A percentile compares a stretch with the other conserved stretches of the same genome.
Evolutionary conservation across 2,329 filamentous ascomycete species (phyloP).

Genomic region (Orbilia javanica): DNA sequence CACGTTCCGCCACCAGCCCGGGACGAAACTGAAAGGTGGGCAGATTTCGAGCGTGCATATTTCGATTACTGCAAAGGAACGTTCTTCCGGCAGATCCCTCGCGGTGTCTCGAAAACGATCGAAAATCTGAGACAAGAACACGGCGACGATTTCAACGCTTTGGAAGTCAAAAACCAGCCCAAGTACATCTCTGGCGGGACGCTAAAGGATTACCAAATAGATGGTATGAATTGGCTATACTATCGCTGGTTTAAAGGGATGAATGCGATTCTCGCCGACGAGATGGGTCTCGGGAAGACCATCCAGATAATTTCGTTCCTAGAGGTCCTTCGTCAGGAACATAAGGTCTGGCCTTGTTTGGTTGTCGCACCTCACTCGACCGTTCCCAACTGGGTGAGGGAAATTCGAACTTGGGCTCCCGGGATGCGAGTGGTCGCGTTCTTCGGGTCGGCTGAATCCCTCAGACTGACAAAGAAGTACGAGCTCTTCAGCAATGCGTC

Average conservation of each 20-base stretch:
- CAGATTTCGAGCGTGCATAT: constrained; percentile 85
- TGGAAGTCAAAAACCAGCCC: constrained; percentile 80
- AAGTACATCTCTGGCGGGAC: constrained; percentile 79
- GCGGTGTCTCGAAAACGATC: constrained; percentile 76
- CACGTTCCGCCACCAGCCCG: constrained; percentile 61
- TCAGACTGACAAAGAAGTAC: constrained; percentile 79
- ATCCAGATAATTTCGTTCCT: constrained; percentile 72
- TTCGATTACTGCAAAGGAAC: constrained; percentile 85
- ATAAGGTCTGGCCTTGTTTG: constrained; percentile 88
- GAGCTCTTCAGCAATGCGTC: constrained; percentile 80
- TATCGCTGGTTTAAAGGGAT: constrained; percentile 85
- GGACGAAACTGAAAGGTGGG: constrained; percentile 72
- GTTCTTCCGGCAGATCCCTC: constrained; percentile 76
- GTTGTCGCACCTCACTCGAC: constrained; percentile 95
- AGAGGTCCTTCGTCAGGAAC: constrained; percentile 64
- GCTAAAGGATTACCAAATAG: constrained; percentile 92
- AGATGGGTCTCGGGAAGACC: constrained; percentile 98
- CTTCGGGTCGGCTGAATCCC: constrained; percentile 80
- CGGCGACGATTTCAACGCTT: constrained; percentile 71
- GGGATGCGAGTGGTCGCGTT: constrained; percentile 89
- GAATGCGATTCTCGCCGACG: constrained; percentile 92
- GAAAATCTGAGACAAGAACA: constrained; percentile 73
- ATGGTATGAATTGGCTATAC: constrained; percentile 82
- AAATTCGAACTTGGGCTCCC: constrained; percentile 94
- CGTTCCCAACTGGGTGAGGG: constrained; percentile 85